Conservation (phyloP, 179 eudicot genomes). For the Spinacia oleracea region DNA sequence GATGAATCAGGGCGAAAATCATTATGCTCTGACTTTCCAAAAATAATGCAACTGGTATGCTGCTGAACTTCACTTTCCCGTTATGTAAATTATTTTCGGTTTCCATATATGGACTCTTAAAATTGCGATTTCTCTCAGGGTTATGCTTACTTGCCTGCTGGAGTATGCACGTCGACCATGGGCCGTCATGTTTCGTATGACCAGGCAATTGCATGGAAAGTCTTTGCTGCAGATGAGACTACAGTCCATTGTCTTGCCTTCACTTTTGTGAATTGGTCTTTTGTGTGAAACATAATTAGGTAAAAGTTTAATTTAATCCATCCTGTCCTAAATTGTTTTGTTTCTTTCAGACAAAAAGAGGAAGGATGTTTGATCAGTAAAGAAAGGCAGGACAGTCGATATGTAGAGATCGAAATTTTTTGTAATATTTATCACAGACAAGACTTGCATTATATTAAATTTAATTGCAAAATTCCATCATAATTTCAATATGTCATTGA, state of each 20-base stretch:
- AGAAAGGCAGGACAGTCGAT: neutral
- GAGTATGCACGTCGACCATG: conserved; percentile 48
- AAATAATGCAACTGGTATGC: conserved; percentile 50
- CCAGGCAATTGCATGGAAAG: conserved; percentile 47
- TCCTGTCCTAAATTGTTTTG: neutral
- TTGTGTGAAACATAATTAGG: conserved; percentile 31
- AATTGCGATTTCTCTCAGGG: conserved; percentile 35
- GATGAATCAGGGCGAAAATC: conserved; percentile 39
- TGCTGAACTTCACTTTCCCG: neutral
- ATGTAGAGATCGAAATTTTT: conserved; percentile 15
- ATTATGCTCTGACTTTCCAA: conserved; percentile 42
- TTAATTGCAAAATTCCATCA: conserved; percentile 12
- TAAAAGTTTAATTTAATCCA: neutral
- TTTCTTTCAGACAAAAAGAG: conserved; percentile 1
- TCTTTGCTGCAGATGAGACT: conserved; percentile 48
- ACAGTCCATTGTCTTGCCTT: conserved; percentile 51
- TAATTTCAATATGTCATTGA: neutral
- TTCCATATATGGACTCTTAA: neutral
- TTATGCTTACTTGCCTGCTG: conserved; percentile 40
- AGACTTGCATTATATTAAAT: conserved; percentile 26
- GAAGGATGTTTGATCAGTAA: neutral
- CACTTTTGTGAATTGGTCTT: conserved; percentile 50
- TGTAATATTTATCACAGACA: conserved; percentile 3
- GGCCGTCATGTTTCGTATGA: conserved; percentile 49
- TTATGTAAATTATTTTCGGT: neutral